Percentiles rank a stretch among this genome's conserved stretches.
These are phyloP conservation scores for Scheffersomyces illinoinensis DNA, from an alignment of 1,139 yeast species.

Conservation along the genomic window DNA sequence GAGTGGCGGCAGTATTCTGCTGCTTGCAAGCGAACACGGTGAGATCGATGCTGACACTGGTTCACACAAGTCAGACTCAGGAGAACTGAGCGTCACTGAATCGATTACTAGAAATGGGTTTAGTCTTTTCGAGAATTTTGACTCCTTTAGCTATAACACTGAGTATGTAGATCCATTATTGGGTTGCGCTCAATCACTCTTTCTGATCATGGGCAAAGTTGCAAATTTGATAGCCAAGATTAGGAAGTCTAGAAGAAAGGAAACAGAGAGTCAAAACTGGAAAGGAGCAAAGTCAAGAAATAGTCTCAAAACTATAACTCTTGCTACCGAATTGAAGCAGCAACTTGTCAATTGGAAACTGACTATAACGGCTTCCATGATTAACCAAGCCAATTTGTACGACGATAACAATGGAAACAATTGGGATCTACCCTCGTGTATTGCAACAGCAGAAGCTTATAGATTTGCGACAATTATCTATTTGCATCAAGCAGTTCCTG, in stretches of 20 bases:
- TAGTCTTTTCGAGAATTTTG: slow-evolving; percentile 35
- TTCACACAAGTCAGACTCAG: slow-evolving; percentile 25
- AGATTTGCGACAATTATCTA: slow-evolving; percentile 58
- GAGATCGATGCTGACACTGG: slow-evolving; percentile 16
- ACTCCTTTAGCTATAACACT: slow-evolving; percentile 24
- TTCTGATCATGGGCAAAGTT: slow-evolving; percentile 63
- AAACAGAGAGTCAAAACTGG: slow-evolving; percentile 1
- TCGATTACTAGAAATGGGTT: slow-evolving; percentile 6
- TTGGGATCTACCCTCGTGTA: slow-evolving; percentile 59
- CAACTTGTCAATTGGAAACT: slow-evolving; percentile 60
- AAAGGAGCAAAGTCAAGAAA: slow-evolving; percentile 23
- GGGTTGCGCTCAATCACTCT: slow-evolving; percentile 66
- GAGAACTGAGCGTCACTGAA: slow-evolving; percentile 19
- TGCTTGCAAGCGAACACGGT: background rate
- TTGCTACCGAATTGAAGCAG: slow-evolving; percentile 55
- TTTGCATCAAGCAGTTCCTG: slow-evolving; percentile 71
- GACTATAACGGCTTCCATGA: slow-evolving; percentile 35
- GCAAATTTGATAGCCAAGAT: slow-evolving; percentile 57
- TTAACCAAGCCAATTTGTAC: slow-evolving; percentile 24
- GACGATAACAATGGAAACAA: slow-evolving; percentile 29
- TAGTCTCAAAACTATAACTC: slow-evolving; percentile 49
- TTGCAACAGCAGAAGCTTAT: slow-evolving; percentile 71
- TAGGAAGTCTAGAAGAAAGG: slow-evolving; percentile 24
- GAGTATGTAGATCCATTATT: slow-evolving; percentile 61
- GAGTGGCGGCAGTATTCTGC: slow-evolving; percentile 7